Base-by-base conservation (phyloP, 441 rosid species). In the Codiaeum variegatum region DNA sequence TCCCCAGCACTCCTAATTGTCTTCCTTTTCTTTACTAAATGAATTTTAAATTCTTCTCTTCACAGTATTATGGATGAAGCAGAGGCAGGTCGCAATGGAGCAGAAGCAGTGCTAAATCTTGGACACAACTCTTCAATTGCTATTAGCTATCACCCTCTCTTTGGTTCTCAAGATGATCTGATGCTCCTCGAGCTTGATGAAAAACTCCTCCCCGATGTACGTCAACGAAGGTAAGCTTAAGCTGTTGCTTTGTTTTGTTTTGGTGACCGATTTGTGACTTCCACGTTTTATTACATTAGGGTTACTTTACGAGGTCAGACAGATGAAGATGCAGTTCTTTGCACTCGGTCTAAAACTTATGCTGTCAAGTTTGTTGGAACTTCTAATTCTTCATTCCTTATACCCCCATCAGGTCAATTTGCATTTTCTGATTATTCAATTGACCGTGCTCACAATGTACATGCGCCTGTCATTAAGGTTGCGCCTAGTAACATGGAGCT, bases 291-390 rank as follows among this genome's bases (percentile, higher is more conserved):
- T 54, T 13, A 16, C 72, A 69, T 54, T 18, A 94, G 94, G 82
- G 91, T 90, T 24, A 84, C 87, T 40, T 80, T 94, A 69, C 88
- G 98, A 70, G 98, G 98, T 59, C 85, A 88, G 76, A 85, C 86
- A 26, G 87, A 91, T 83, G 97, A 94, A 75, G 93, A 92, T 74
- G 96, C 93, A 6, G 99, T 92, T 75, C 86, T 94, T 62, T 94
- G 98, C 79, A 92, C 96, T 6, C 86, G 69, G 66, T 91, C 92
- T 0, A 94, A 92, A 79, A 92, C 98, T 63, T 92, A 78, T 68
- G 85, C 89, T 0, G 47, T 92, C 76, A 94, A 94, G 80, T 91
- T 88, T 68, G 98, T 91, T 46, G 94, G 88, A 75, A 88, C 86
- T 62, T 92, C 98, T 6, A 94, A 94, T 78, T 92, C 98, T 24